Conservation (phyloP, 1,284 basidiomycete genomes). For the Pascua guehoae region DNA sequence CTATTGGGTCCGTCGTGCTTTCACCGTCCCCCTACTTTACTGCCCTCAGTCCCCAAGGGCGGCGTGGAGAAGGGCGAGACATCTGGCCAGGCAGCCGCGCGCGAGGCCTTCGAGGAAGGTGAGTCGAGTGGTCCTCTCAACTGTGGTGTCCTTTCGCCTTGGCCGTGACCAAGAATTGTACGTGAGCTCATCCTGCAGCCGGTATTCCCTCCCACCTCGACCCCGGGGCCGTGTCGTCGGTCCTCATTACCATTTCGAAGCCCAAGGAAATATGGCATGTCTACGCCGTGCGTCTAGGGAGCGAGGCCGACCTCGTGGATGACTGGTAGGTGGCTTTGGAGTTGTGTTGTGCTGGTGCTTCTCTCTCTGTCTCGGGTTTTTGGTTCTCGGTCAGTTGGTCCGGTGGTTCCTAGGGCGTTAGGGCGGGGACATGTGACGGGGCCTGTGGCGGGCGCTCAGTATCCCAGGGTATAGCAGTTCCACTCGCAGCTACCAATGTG, state of each 20-base stretch:
- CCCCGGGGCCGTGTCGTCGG: slow-evolving; percentile 2
- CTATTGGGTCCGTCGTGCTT: too few relatives aligned
- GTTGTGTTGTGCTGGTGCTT: not conserved
- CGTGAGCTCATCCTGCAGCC: not conserved
- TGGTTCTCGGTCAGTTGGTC: too few relatives aligned
- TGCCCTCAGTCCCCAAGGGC: slow-evolving; percentile 47
- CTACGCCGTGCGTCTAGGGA: slow-evolving; percentile 24
- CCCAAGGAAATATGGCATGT: slow-evolving; percentile 30
- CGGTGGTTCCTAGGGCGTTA: too few relatives aligned
- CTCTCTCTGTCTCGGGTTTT: too few relatives aligned
- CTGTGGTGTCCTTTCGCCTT: slow-evolving; percentile 2
- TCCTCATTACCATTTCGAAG: slow-evolving; percentile 3
- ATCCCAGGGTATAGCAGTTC: not conserved
- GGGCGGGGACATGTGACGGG: too few relatives aligned
- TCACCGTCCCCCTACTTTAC: not conserved
- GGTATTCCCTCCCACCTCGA: slow-evolving; percentile 5
- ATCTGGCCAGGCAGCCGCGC: slow-evolving; percentile 39
- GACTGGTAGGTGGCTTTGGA: slow-evolving; percentile 26
- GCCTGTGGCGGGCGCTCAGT: not conserved
- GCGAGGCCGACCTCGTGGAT: slow-evolving; percentile 13
- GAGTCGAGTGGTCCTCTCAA: not conserved
- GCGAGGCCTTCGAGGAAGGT: slow-evolving; percentile 49
- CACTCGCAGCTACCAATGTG: not conserved
- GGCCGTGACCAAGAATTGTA: slow-evolving; percentile 7
- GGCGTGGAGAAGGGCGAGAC: slow-evolving; percentile 45